Evolutionary conservation across 139 green algal genomes (phyloP), one percentile per base, ranked within the genome.

Genomic region (Tetratostichococcus sp.): DNA sequence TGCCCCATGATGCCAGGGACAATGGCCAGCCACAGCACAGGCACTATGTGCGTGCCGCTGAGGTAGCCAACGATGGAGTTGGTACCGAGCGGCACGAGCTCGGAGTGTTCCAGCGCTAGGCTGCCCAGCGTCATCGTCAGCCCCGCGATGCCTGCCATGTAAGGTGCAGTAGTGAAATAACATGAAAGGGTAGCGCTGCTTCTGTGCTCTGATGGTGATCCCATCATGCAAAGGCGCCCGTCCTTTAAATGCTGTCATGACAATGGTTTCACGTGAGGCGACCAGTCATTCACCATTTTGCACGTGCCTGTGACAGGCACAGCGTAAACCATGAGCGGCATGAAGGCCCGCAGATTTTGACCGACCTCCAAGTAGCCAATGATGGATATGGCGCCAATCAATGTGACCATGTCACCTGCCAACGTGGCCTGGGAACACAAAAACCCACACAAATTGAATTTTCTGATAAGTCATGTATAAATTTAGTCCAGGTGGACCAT

Each of bases 261-360:
- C 39, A 50, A 14, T 8, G 8, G 14, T 8, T 50, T 8, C n/a
- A n/a, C n/a, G n/a, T n/a, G n/a, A n/a, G n/a, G n/a, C n/a, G n/a
- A n/a, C n/a, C n/a, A n/a, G n/a, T 25, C 19, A 4, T 26, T 25
- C 50, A 62, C 11, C 17, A 26, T 25, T 23, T 25, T 26, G 26
- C 19, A 17, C 50, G 2, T 16, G 22, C 57, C 70, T 16, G 79
- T 95, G 39, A 96, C 89, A 25, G 88, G 82, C 16, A 80, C 73
- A 0, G 89, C 89, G 65, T 95, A 97, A 25, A 94, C 74, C 71
- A 92, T 92, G 30, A 93, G 78, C 0, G 92, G 92, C 83, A 96
- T 91, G 85, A 83, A 92, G 19, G 58, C 42, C 21, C 84, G 73
- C 32, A 90, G 75, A 1, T 58, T 34, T 22, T 42, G 43, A 1